phyloP scores from a whole-genome alignment of 257 asterid genomes.

The Solanum arcanum region DNA sequence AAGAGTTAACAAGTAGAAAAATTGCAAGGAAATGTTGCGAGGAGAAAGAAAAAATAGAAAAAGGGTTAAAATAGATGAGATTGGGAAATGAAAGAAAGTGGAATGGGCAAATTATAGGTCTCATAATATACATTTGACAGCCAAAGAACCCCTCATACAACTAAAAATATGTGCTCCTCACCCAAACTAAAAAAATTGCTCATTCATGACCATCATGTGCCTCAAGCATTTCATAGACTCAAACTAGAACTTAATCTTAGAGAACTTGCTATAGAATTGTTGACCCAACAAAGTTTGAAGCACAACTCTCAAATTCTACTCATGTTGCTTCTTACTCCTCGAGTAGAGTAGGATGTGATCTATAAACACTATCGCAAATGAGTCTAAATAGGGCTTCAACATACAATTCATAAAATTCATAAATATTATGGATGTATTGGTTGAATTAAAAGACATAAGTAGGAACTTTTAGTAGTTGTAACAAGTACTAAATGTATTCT shows the following conservation, averaged over 20 bases:
- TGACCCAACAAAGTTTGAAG: not conserved
- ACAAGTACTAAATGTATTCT: not conserved
- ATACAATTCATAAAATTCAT: no score
- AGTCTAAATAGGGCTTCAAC: not conserved
- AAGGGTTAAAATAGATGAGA: not conserved
- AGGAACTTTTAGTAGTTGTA: no score
- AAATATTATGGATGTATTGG: not conserved
- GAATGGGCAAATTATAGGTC: not conserved
- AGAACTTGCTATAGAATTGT: not conserved
- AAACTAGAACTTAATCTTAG: not conserved
- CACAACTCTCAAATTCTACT: not conserved
- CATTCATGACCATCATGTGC: not conserved
- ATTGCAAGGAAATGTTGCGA: not conserved
- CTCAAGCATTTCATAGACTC: not conserved
- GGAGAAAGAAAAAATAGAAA: not conserved
- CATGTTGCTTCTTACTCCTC: not conserved
- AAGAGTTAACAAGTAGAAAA: not conserved
- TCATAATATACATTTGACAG: not conserved
- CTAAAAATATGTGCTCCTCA: not conserved
- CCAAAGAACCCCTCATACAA: not conserved
- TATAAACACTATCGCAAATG: not conserved
- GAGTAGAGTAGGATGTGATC: not conserved
- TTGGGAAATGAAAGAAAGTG: not conserved
- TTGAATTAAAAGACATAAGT: no score
- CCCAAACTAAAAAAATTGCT: not conserved